These are phyloP conservation scores for Nicotiana benthamiana DNA, from an alignment of 257 asterid species.

Conservation along the genomic window DNA sequence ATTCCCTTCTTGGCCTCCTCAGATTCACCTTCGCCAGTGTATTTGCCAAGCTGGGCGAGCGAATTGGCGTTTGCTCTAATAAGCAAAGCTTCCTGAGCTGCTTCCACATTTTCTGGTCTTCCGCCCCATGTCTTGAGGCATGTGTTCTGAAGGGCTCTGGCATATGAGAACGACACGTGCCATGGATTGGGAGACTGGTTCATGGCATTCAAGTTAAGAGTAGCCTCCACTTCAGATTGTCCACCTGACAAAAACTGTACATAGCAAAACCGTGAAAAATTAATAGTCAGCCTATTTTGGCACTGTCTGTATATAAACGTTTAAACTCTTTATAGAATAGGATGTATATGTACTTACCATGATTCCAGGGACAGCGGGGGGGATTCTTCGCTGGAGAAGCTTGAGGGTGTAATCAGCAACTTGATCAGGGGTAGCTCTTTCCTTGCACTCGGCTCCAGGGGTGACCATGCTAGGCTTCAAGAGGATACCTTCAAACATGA, in stretches of 20 bases:
- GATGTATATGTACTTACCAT: conserved; percentile 32
- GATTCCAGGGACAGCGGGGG: conserved; percentile 72
- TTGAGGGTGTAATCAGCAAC: conserved; percentile 63
- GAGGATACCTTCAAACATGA: conserved; percentile 59
- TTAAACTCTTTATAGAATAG: neutral
- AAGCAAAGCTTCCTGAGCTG: conserved; percentile 56
- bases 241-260: conserved; percentile 64
- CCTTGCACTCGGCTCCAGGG: conserved; percentile 62
- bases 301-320: neutral
- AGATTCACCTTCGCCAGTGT: conserved; percentile 57
- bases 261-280: neutral
- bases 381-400: conserved; percentile 55
- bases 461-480: conserved; percentile 80
- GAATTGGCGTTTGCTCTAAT: conserved; percentile 58
- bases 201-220: conserved; percentile 62
- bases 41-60: conserved; percentile 65
- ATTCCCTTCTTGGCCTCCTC: conserved; percentile 67
- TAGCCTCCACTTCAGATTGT: conserved; percentile 70
- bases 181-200: conserved; percentile 64
- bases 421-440: conserved; percentile 43
- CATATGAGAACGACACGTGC: conserved; percentile 65
- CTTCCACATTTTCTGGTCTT: conserved; percentile 50
- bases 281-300: neutral
- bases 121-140: conserved; percentile 75
- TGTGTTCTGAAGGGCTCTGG: conserved; percentile 73